Evolutionary conservation across 1,284 basidiomycete genomes (phyloP), one percentile per base, ranked within the genome.

Genomic region (Meira nashicola): DNA sequence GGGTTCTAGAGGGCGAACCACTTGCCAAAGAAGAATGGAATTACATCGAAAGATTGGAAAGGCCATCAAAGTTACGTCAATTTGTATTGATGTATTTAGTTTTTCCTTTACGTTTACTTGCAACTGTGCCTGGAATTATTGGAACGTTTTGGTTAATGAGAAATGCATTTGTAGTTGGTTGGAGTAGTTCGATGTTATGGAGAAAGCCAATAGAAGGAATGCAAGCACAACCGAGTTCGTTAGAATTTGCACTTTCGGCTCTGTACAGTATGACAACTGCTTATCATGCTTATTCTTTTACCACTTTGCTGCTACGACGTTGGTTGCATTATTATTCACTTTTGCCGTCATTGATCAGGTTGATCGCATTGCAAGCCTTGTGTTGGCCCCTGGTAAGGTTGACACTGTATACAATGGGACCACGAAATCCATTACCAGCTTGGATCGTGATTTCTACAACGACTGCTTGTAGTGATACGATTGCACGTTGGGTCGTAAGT

Each of bases 301-400:
- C 89, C 4, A 89, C 88, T 0, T 88, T 90, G 19, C 84, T 92
- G 0, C 81, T 90, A 40, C 84, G 84, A 17, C 85, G 89, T 46
- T 92, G 89, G 89, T 83, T 85, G 40, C 82, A 87, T 0, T 90
- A 91, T 79, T 92, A 92, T 70, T 83, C 87, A 0, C 86, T 88
- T 0, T 79, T 89, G 25, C 83, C 89, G 1, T 88, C 89, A 2
- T 84, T 92, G 55, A 88, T 92, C 69, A 86, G 89, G 10, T 84
- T 92, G 2, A 83, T 91, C 49, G 89, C 87, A 0, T 81, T 92
- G 1, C 89, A 92, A 78, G 87, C 88, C 8, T 90, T 91, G 61
- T 80, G 89, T 77, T 92, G 90, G 89, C 89, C 89, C 1, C 86
- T 89, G 9, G 90, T 89, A 7, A 87, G 89, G 61, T 77, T 88